Conservation (phyloP, 306 rosid genomes). For the Argentina anserina region DNA sequence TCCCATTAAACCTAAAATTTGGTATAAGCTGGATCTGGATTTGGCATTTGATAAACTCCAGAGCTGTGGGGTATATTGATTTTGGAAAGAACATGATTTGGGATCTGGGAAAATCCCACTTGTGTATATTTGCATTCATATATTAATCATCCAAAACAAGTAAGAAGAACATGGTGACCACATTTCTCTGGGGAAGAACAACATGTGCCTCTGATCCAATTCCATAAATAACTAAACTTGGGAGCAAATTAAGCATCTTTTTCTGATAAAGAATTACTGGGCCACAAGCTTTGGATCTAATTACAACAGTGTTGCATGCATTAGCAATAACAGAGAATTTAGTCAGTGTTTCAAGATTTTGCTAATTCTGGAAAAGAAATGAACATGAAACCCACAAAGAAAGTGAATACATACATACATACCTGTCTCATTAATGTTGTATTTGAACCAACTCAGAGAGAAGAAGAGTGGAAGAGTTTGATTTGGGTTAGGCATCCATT, state of each 20-base stretch:
- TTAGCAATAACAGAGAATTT: neutral
- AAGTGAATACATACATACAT: too few species aligned
- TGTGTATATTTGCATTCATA: neutral
- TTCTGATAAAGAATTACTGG: neutral
- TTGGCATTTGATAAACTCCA: neutral
- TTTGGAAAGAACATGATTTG: neutral
- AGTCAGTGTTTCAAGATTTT: neutral
- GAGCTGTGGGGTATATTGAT: neutral
- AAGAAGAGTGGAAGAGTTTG: neutral
- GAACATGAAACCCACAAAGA: neutral
- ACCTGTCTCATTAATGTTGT: constrained; percentile 1
- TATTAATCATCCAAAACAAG: neutral
- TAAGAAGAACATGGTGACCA: constrained; percentile 4
- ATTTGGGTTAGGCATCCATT: neutral
- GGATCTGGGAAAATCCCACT: neutral
- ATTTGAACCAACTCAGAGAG: neutral
- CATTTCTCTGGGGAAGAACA: neutral
- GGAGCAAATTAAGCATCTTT: neutral
- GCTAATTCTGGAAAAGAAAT: neutral
- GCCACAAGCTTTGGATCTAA: neutral
- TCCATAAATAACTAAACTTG: neutral
- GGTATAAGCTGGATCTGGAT: neutral
- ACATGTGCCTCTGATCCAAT: constrained; percentile 2
- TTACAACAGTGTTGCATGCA: neutral
- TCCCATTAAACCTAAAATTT: neutral